Conservation (phyloP, 208 protist species). For the Leishmania braziliensis region DNA sequence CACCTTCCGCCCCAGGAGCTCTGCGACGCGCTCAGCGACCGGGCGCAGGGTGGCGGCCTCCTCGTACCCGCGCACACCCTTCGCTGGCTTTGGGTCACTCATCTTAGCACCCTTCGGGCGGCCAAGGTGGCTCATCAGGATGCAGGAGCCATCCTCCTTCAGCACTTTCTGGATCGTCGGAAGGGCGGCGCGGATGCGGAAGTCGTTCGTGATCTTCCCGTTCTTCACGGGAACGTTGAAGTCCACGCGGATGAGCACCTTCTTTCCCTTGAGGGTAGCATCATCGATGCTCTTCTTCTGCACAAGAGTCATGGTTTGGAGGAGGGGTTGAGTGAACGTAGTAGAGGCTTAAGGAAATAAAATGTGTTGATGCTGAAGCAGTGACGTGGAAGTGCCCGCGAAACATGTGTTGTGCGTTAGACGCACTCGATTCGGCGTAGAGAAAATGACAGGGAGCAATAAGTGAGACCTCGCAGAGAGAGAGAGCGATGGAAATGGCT, state of each 20-base stretch:
- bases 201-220: slow-evolving; percentile 95
- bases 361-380: not conserved
- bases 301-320: slow-evolving; percentile 43
- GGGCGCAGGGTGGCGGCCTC: slow-evolving; percentile 87
- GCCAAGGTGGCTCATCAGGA: slow-evolving; percentile 98
- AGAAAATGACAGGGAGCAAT: not conserved
- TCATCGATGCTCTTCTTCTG: slow-evolving; percentile 86
- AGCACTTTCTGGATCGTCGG: slow-evolving; percentile 96
- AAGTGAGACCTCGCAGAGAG: not conserved
- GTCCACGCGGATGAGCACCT: slow-evolving; percentile 97
- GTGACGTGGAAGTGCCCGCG: not conserved
- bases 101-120: slow-evolving; percentile 95
- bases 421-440: not conserved
- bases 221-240: slow-evolving; percentile 98
- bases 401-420: not conserved
- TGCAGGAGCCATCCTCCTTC: slow-evolving; percentile 87
- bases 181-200: slow-evolving; percentile 94
- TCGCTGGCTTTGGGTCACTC: slow-evolving; percentile 53
- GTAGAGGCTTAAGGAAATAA: not conserved
- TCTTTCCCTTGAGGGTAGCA: slow-evolving; percentile 87
- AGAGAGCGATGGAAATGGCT: not conserved
- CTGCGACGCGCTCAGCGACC: slow-evolving; percentile 85
- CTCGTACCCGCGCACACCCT: slow-evolving; percentile 71
- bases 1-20: slow-evolving; percentile 80
- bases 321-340: not conserved